Base-by-base conservation (phyloP, 805 yeast genomes). In the Candida boleticola region DNA sequence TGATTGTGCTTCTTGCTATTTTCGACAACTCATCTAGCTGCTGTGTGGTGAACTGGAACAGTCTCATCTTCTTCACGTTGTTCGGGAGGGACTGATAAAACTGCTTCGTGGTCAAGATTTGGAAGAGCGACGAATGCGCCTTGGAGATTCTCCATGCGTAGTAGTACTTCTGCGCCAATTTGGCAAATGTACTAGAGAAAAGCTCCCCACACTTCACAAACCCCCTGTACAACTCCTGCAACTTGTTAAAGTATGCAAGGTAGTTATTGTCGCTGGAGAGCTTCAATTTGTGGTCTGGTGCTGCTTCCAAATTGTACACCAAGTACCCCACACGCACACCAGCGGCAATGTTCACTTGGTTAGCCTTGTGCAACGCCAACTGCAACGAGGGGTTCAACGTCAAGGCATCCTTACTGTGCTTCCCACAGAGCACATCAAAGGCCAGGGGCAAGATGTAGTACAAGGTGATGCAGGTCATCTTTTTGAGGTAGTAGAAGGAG, bases 121-220 rank as follows among this genome's bases (percentile, higher is more conserved):
- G 61, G 17, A 70, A 50, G 29, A 79, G 51, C 25, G 64, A 66
- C 2, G 56, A 54, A 33, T 74, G 76, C 1, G 84, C 81, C 51
- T 81, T 81, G 29, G 77, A 64, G 57, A 82, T 72, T 60, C 83
- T 73, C 79, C 82, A 80, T 2, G 88, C 82, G 51, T 79, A 79
- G 43, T 79, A 79, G 54, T 81, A 82, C 47, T 77, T 71, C 14
- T 61, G 66, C 5, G 85, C 76, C 17, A 83, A 56, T 20, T 66
- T 63, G 22, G 55, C 65, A 14, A 57, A 50, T 7, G 55, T 51
- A n/a, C 45, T 54, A 13, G 40, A 41, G 16, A 49, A 36, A 11
- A 41, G 42, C 30, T 32, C 50, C 25, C 48, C 47, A 16, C 14
- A 39, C 36, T 23, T 37, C 37, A 18, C 29, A 39, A 38, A 46